Evolutionary conservation across 129 eudicot genomes (phyloP), one percentile per base, ranked within the genome.

Genomic region (Ambrosia artemisiifolia): DNA sequence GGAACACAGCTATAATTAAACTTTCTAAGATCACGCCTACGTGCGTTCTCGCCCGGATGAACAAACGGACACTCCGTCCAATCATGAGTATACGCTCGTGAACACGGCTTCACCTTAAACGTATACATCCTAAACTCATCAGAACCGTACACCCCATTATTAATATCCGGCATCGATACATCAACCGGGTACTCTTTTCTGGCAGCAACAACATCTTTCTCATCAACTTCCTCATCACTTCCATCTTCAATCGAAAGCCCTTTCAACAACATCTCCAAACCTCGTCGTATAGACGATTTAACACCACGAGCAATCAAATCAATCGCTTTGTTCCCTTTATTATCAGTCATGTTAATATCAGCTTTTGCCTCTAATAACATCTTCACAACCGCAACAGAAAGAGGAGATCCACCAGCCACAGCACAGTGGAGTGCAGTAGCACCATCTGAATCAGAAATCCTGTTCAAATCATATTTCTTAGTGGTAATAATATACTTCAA

Each of bases 31-130:
- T 93, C 98, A 42, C 95, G 86, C 13, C 96, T 74, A 64, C 95
- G 77, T 2, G 98, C 98, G 59, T 93, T 93, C 87, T 93, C 96
- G 17, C 98, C 96, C 1, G 96, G 98, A 67, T 93, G 98, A 35
- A 84, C 98, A 49, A 93, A 90, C 10, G 96, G 96, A 49, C 98
- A 93, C 81, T 93, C 98, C 0, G 98, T 93, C 98, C 98, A 93
- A 44, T 93, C 98, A 12, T 93, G 98, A 5, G 96, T 83, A 28
- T 89, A 93, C 4, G 98, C 96, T 46, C 96, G 62, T 3, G 98
- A 93, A 73, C 98, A 93, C 5, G 98, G 98, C 80, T 87, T 87
- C 64, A 93, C 91, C 74, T 93, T 93, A 72, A 93, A 93, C 54
- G 84, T 81, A 53, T 81, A 93, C 96, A 93, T 93, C 78, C 98